Percentiles rank a stretch among this genome's conserved stretches.
Evolutionary conservation across 345 rosid species (phyloP).

Genomic region (Cardamine occulta): DNA sequence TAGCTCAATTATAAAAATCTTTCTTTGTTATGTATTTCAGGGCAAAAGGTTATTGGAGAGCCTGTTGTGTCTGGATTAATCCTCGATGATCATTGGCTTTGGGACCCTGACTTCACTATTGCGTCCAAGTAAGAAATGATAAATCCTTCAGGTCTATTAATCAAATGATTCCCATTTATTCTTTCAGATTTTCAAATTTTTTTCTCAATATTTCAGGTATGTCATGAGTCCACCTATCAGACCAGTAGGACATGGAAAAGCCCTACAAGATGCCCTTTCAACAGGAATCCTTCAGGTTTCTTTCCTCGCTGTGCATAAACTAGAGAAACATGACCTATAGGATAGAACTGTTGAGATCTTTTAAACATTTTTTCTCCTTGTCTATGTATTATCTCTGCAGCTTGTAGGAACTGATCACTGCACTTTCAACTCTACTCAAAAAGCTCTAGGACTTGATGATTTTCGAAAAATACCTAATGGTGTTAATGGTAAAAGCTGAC

Average conservation of each 20-base stretch:
- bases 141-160: not conserved
- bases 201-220: conserved; percentile 60
- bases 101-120: conserved; percentile 82
- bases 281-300: conserved; percentile 89
- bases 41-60: conserved; percentile 94
- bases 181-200: conserved; percentile 8
- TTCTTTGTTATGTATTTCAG: conserved; percentile 50
- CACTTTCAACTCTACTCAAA: conserved; percentile 80
- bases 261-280: conserved; percentile 92
- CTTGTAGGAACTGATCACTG: conserved; percentile 99
- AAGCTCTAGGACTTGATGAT: conserved; percentile 81
- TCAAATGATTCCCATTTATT: conserved; percentile 2
- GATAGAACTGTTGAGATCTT: not conserved
- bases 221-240: conserved; percentile 99
- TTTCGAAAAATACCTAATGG: conserved; percentile 95
- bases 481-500: conserved; percentile 69
- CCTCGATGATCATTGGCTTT: conserved; percentile 85
- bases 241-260: conserved; percentile 80
- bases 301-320: conserved; percentile 9
- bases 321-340: conserved; percentile 11
- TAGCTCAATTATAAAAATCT: not conserved
- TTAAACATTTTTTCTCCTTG: not conserved
- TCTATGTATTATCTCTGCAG: conserved; percentile 50
- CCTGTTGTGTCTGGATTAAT: conserved; percentile 89
- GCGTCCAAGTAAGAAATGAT: conserved; percentile 79